Conservation (phyloP, 805 yeast genomes). For the Blastobotrys americana region DNA sequence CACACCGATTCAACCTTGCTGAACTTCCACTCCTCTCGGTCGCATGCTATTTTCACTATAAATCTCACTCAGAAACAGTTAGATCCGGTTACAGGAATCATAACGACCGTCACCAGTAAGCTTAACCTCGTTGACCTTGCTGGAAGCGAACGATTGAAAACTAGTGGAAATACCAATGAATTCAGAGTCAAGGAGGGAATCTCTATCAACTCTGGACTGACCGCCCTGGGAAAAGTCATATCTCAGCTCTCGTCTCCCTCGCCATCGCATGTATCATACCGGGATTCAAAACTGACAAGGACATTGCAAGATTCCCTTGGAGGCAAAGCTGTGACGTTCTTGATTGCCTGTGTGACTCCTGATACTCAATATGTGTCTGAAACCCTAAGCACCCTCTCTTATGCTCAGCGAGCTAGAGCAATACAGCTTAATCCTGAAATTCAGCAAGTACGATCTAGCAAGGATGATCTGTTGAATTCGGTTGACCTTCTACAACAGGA, state of each 20-base stretch:
- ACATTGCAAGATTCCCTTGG: constrained; percentile 75
- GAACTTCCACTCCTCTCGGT: constrained; percentile 62
- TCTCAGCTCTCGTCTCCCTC: constrained; percentile 30
- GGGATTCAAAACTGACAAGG: constrained; percentile 66
- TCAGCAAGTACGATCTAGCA: constrained; percentile 11
- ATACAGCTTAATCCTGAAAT: constrained; percentile 24
- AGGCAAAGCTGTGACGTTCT: constrained; percentile 79
- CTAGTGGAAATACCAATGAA: constrained; percentile 44
- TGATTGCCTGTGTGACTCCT: constrained; percentile 70
- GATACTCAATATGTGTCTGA: constrained; percentile 18
- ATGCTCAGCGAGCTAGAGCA: constrained; percentile 21
- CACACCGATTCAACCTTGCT: constrained; percentile 59
- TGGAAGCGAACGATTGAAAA: constrained; percentile 55
- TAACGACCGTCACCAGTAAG: constrained; percentile 40
- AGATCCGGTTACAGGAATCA: constrained; percentile 20
- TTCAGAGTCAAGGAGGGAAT: constrained; percentile 54
- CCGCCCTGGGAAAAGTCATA: constrained; percentile 57
- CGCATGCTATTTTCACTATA: constrained; percentile 65
- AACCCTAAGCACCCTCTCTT: constrained; percentile 20
- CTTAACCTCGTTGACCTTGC: constrained; percentile 64
- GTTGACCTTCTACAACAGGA: constrained; percentile 15
- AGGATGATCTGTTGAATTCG: constrained; percentile 14
- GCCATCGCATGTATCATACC: constrained; percentile 39
- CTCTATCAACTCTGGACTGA: constrained; percentile 57
- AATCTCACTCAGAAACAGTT: constrained; percentile 44